Percentiles rank a stretch among this genome's conserved stretches.
These are phyloP conservation scores for Acanthamoeba castellanii DNA, from an alignment of 208 protist genomes.

Conservation along the genomic window DNA sequence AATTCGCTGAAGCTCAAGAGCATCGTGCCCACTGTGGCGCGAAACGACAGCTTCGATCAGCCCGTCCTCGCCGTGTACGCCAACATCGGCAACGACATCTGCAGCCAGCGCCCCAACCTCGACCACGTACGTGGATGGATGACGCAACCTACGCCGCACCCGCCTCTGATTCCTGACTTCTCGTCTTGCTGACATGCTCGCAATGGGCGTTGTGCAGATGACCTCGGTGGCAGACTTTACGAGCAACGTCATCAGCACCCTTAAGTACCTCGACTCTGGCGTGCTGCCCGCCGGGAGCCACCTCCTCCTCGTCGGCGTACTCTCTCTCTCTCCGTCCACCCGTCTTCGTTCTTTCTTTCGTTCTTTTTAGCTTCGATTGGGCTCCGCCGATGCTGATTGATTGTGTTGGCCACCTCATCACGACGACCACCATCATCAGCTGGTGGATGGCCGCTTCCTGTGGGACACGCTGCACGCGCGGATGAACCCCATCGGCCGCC, in stretches of 20 bases:
- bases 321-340: not conserved
- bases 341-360: not conserved
- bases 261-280: constrained; percentile 80
- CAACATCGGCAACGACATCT: constrained; percentile 91
- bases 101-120: constrained; percentile 61
- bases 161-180: not conserved
- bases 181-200: not conserved
- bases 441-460: constrained; percentile 90
- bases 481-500: constrained; percentile 87
- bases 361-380: not conserved
- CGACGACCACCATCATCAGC: not conserved
- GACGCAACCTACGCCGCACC: no score
- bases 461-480: constrained; percentile 88
- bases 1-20: constrained; percentile 72
- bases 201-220: constrained; percentile 12
- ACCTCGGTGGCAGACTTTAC: constrained; percentile 62
- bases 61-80: constrained; percentile 87
- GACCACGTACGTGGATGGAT: not conserved
- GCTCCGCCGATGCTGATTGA: no score
- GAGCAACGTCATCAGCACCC: constrained; percentile 44
- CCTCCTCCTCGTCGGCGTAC: constrained; percentile 81
- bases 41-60: constrained; percentile 81
- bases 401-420: not conserved
- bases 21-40: constrained; percentile 78
- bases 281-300: constrained; percentile 79